Evolutionary conservation across 768 basidiomycete genomes (phyloP), one percentile per base, ranked within the genome.

Genomic region (Tephrocybe sp.): DNA sequence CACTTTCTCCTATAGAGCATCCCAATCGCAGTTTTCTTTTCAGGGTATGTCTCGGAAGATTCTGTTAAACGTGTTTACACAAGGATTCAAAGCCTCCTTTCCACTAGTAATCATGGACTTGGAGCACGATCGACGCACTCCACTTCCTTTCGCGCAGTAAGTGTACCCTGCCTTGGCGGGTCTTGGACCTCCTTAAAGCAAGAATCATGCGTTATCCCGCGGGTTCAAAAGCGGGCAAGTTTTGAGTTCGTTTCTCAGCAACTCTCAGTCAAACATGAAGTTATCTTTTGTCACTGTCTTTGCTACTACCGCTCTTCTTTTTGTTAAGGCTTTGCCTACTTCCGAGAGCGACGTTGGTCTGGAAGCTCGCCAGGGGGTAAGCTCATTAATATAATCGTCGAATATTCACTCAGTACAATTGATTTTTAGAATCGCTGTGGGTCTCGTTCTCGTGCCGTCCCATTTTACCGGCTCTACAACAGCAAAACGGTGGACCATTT

Each of bases 391-490:
- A n/a, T n/a, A n/a, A n/a, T n/a, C n/a, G n/a, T n/a, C n/a, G n/a
- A n/a, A n/a, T n/a, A n/a, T n/a, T n/a, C n/a, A n/a, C n/a, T n/a
- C n/a, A n/a, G n/a, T n/a, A n/a, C n/a, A n/a, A n/a, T n/a, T n/a
- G n/a, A 40, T 15, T 19, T 30, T 34, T 11, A 16, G 19, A 38
- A 37, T 21, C n/a, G n/a, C n/a, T n/a, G n/a, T n/a, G n/a, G n/a
- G n/a, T n/a, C n/a, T n/a, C n/a, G n/a, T n/a, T n/a, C n/a, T n/a
- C n/a, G n/a, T n/a, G n/a, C 36, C 36, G 9, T n/a, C 7, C 49
- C 54, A 1, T 54, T 49, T 43, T 56, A 32, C 35, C 41, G 55
- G 1, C 15, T 37, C 0, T 52, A 47, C 25, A 52, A 56, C 25
- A 25, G 24, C 19, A 22, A 0, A 3, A 22, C 31, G 18, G 18